A percentile compares a stretch with the other conserved stretches of the same genome.
These are phyloP conservation scores for Apiotrichum akiyoshidainum DNA, from an alignment of 1,284 basidiomycete genomes.

Conservation along the genomic window DNA sequence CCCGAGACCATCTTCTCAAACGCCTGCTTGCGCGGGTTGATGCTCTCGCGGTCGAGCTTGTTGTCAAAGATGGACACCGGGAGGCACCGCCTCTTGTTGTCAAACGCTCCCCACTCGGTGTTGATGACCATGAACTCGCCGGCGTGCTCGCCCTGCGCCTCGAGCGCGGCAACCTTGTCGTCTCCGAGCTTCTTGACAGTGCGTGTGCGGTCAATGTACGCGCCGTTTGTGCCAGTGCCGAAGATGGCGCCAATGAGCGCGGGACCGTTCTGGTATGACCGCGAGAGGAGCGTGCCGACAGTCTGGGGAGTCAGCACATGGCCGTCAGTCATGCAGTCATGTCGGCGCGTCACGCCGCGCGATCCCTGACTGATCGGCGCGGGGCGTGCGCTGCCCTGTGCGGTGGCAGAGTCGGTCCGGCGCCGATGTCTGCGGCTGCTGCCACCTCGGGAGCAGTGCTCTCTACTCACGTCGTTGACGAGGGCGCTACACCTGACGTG, in stretches of 20 bases:
- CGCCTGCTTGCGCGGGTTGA: constrained; percentile 88
- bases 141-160: constrained; percentile 40
- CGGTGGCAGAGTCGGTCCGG: neutral
- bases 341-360: no score
- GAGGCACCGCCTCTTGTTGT: constrained; percentile 84
- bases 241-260: constrained; percentile 87
- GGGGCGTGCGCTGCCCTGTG: neutral
- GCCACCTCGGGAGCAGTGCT: neutral
- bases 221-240: constrained; percentile 97
- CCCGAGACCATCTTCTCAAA: constrained; percentile 99
- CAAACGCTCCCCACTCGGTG: constrained; percentile 96
- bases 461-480: constrained; percentile 82
- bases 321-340: no score
- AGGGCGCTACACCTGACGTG: constrained; percentile 90
- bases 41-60: constrained; percentile 84
- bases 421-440: neutral
- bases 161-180: constrained; percentile 57
- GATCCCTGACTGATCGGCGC: neutral
- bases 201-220: constrained; percentile 82
- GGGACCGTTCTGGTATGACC: constrained; percentile 84
- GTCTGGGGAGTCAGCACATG: constrained; percentile 58
- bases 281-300: constrained; percentile 87
- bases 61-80: constrained; percentile 92
- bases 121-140: constrained; percentile 90
- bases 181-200: constrained; percentile 78